Evolutionary conservation across 805 yeast species (phyloP), one percentile per base, ranked within the genome.

Genomic region (Candida methanosorbosa): DNA sequence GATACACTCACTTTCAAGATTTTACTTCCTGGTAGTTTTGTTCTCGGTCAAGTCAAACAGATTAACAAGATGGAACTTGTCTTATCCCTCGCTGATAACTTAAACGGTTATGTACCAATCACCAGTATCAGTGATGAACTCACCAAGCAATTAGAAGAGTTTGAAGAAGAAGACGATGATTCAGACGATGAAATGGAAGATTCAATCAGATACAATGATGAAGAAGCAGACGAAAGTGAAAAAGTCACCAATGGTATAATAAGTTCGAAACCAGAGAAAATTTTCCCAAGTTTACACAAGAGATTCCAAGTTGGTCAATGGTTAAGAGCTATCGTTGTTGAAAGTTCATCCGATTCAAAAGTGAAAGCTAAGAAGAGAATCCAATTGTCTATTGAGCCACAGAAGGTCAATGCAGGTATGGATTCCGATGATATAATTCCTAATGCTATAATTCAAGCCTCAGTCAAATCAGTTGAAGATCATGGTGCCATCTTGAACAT

Each of bases 401-500:
- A 72, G 32, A 61, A 62, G 29, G 85, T 82, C 11, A 92, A 92
- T 51, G 63, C 67, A 16, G 40, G 61, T 12, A 59, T 87, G 38
- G 70, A 64, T 35, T 71, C 64, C 4, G 87, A 79, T 30, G 97
- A 87, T 52, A 57, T 83, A 32, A 58, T 64, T 5, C 48, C 66
- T 19, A 86, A 85, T 29, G 66, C 72, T 38, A 52, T 81, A 4
- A 52, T 92, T 2, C 98, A 92, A 59, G 88, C 78, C 18, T 66
- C 84, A 2, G 76, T 92, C 17, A 70, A 67, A 41, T 80, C 94
- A 31, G 59, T 84, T 18, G 97, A 92, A 66, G 99, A 92, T 54
- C 96, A 86, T 54, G 98, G 98, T 59, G 71, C 77, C 18, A 73
- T 84, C 37, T 59, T 90, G 29, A 81, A 79, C 45, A 56, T 81